Base-by-base conservation (phyloP, 106 monocot species). In the Acanthochlamys bracteata region DNA sequence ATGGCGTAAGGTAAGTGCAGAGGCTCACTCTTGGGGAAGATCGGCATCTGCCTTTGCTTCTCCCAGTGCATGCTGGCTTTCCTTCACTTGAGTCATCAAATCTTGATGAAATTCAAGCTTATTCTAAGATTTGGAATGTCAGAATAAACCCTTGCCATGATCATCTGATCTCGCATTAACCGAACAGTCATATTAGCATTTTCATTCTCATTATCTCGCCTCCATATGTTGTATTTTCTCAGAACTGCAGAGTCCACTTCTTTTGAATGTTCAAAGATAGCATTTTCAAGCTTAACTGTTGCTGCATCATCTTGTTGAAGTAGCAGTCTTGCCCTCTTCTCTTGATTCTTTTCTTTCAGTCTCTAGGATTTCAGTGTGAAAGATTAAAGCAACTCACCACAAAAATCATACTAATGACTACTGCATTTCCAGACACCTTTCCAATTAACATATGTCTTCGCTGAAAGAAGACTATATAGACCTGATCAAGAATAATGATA, bases 201-300 rank as follows among this genome's bases (percentile, higher is more conserved):
- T 17, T 80, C 83, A 60, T 80, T 88, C 23, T 88, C 88, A 69
- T 79, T 79, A 20, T 88, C 88, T 73, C 71, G 63, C 69, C 88
- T 77, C 88, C 88, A 88, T 47, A 88, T 68, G 60, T 76, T 83
- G 71, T 88, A 88, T 66, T 88, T 88, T 63, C 88, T 83, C 25
- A 88, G 66, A 7, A 88, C 74, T 21, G 88, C 78, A 65, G 88
- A 88, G 60, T 88, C 80, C 20, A 88, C 88, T 24, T 77, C 83
- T 72, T 83, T 88, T 39, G 88, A 83, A 40, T 65, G 83, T 19
- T 83, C 83, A 69, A 88, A 80, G 24, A 77, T 80, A 69, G 83
- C 83, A 77, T 80, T 88, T 60, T 88, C 88, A 55, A 83, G 88
- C 66, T 88, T 83, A 42, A 83, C 72, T 24, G 68, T 45, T 59